These are phyloP conservation scores for Solanum commersonii DNA, from an alignment of 257 asterid species.

Conservation along the genomic window DNA sequence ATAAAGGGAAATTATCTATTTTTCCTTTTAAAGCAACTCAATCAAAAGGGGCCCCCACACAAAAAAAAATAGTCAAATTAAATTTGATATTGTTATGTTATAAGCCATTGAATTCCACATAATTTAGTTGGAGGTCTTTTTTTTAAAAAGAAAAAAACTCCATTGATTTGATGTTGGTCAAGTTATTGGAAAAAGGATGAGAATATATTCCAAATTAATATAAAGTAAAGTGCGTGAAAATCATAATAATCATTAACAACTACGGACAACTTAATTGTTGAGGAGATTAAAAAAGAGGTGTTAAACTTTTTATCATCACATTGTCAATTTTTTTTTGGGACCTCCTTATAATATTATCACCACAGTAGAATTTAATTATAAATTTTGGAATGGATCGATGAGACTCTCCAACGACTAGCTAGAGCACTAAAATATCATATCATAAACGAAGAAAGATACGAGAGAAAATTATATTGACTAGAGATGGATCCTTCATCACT, in stretches of 20 bases:
- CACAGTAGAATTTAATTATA: background rate
- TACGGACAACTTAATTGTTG: background rate
- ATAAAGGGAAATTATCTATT: background rate
- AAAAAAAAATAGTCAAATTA: background rate
- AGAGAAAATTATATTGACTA: background rate
- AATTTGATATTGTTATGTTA: background rate
- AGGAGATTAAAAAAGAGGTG: background rate
- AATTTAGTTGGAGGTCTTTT: background rate
- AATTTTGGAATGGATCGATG: background rate
- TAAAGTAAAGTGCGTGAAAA: background rate
- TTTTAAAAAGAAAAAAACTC: too few species aligned
- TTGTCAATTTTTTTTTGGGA: background rate
- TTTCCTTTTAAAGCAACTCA: background rate
- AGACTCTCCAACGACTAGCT: background rate
- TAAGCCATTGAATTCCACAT: background rate
- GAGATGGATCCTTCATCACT: background rate
- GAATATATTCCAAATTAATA: conserved; percentile 6
- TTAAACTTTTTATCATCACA: too few species aligned
- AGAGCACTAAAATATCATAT: too few species aligned
- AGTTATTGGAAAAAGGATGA: conserved; percentile 3
- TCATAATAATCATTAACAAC: background rate
- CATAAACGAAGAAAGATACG: background rate
- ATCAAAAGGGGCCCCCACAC: background rate
- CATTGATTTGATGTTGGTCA: conserved; percentile 10
- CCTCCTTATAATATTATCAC: background rate